A percentile compares a stretch with the other conserved stretches of the same genome.
These are phyloP conservation scores for Holtermannia corniformis DNA, from an alignment of 768 basidiomycete species.

Conservation along the genomic window DNA sequence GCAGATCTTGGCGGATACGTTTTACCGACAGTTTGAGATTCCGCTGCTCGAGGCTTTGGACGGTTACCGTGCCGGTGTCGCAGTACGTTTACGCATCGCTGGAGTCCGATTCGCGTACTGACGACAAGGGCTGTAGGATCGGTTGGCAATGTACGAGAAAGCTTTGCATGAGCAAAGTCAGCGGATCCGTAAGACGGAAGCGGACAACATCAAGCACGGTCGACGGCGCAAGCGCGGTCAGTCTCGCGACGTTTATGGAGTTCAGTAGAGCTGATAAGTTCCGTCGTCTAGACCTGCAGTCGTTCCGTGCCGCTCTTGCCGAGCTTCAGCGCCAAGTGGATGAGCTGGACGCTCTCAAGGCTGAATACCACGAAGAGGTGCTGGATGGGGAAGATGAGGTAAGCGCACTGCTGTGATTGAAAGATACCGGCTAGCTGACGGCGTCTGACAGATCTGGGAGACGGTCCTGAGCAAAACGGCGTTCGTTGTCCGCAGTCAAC, in stretches of 20 bases:
- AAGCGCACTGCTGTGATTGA: background rate
- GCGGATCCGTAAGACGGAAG: conserved; percentile 75
- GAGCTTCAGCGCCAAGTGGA: conserved; percentile 82
- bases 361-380: conserved; percentile 73
- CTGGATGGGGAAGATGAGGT: conserved; percentile 83
- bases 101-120: conserved; percentile 7
- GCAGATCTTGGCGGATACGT: conserved; percentile 75
- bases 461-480: conserved; percentile 79
- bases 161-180: conserved; percentile 72
- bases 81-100: conserved; percentile 46
- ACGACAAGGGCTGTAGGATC: conserved; percentile 52
- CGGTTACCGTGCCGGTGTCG: conserved; percentile 62
- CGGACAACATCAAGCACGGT: conserved; percentile 61
- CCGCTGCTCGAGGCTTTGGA: conserved; percentile 79
- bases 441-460: conserved; percentile 56
- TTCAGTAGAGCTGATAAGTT: background rate
- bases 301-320: conserved; percentile 70
- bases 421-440: background rate
- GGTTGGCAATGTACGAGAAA: conserved; percentile 73
- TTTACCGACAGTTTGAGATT: conserved; percentile 80
- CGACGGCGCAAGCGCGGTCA: conserved; percentile 67
- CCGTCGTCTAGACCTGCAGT: conserved; percentile 62
- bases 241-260: conserved; percentile 23
- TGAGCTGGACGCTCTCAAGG: conserved; percentile 77
- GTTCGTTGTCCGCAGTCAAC: conserved; percentile 73